Base-by-base conservation (phyloP, 805 yeast species). In the Pichia occidentalis region DNA sequence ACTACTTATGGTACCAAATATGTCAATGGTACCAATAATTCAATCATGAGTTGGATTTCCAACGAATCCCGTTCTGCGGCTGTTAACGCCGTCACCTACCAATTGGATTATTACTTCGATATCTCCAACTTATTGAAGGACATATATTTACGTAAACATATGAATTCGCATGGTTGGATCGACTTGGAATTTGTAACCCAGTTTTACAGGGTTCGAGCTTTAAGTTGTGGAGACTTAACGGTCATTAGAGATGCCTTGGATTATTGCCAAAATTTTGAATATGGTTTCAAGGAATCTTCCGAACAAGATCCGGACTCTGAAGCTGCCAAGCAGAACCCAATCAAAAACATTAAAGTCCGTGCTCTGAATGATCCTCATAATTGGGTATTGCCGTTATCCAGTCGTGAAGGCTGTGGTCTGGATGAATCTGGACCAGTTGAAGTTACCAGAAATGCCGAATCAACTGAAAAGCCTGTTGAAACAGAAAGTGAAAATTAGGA, bases 51-150 rank as follows among this genome's bases (percentile, higher is more conserved):
- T 11, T 44, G 47, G 47, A 40, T 42, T 4, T 28, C 39, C 9
- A 28, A 29, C 10, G 45, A 44, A 32, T 33, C 37, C 13, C 37
- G 45, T 21, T 22, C 24, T 5, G 49, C 42, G 29, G 45, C 54
- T 12, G 36, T 44, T 27, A 43, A 41, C 16, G 36, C 51, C 20
- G 37, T 52, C 32, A 42, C 72, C 7, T 59, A 57, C 59, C 97
- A 88, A 67, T 67, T 90, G 36, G 92, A 85, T 56, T 92, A 92
- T 67, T 92, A 92, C 61, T 84, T 92, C 64, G 80, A 94, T 22
- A 68, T 79, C 35, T 95, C 86, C 51, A 92, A 92, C 61, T 70
- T 92, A 61, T 68, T 81, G 50, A 84, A 86, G 63, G 98, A 92
- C 63, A 65, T 80, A 36, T 90, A 64, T 57, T 69, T 92, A 61